A percentile compares a stretch with the other conserved stretches of the same genome.
These are phyloP conservation scores for Acanthamoeba pearcei DNA, from an alignment of 208 protist genomes.

Conservation along the genomic window DNA sequence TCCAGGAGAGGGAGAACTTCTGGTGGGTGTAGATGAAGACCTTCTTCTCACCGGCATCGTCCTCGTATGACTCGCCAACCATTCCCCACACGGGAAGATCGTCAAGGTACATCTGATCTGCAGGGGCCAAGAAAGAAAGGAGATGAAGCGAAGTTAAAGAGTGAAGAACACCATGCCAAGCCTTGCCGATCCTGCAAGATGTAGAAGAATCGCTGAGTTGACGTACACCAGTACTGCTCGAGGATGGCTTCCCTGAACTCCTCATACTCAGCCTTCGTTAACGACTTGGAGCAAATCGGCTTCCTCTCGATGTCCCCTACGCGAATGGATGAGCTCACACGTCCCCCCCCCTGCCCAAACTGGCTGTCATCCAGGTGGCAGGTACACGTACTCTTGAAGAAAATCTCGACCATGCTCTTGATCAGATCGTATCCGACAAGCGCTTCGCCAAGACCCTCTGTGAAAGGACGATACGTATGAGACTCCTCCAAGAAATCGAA, in stretches of 20 bases:
- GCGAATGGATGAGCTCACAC: neutral
- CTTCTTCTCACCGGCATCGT: conserved; percentile 35
- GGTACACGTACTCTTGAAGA: conserved; percentile 65
- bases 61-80: conserved; percentile 82
- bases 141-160: conserved; percentile 18
- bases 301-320: neutral
- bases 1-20: conserved; percentile 90
- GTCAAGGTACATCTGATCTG: conserved; percentile 86
- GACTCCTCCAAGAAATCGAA: conserved; percentile 79
- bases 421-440: conserved; percentile 78
- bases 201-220: neutral
- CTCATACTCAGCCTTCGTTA: conserved; percentile 65
- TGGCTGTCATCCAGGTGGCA: neutral
- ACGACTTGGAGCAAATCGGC: conserved; percentile 60
- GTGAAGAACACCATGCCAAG: neutral
- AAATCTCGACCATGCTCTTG: conserved; percentile 69
- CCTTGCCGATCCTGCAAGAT: neutral
- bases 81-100: conserved; percentile 92
- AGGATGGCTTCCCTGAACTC: conserved; percentile 85
- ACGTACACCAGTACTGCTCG: conserved; percentile 89
- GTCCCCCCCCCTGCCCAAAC: neutral
- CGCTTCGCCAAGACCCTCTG: conserved; percentile 77
- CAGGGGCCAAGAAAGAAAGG: neutral
- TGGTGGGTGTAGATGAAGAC: conserved; percentile 93
- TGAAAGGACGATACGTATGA: neutral